Conservation (phyloP, 2,329 filamentous ascomycete species). For the Colletotrichum karsti region DNA sequence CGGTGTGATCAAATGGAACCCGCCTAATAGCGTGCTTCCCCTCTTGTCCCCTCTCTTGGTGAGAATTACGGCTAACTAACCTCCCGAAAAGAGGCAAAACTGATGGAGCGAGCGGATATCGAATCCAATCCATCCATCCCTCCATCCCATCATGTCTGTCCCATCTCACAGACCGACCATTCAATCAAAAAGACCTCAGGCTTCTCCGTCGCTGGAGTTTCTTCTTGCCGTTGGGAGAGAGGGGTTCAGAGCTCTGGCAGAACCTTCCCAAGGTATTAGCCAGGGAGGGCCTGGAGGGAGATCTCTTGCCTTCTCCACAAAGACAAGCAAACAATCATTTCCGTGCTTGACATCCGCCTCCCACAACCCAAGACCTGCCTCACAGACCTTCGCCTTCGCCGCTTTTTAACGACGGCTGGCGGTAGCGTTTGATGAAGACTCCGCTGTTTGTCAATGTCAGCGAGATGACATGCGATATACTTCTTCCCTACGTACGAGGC, state of each 20-base stretch:
- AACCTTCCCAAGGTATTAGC: not conserved
- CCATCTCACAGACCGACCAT: not conserved
- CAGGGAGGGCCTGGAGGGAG: no score
- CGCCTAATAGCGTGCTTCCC: conserved; percentile 22
- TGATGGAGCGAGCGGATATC: conserved; percentile 19
- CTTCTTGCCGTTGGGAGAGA: not conserved
- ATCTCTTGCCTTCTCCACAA: conserved; percentile 7
- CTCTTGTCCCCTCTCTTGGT: conserved; percentile 9
- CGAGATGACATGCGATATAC: conserved; percentile 3
- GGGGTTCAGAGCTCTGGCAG: not conserved
- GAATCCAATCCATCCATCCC: not conserved
- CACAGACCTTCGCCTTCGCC: not conserved
- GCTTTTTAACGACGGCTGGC: not conserved
- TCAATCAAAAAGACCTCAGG: not conserved
- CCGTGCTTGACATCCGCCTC: not conserved
- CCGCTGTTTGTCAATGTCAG: not conserved
- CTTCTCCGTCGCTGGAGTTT: not conserved
- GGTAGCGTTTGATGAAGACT: conserved; percentile 10
- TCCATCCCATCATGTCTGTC: not conserved
- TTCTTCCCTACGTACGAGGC: not conserved
- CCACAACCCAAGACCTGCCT: no score
- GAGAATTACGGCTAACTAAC: conserved; percentile 15
- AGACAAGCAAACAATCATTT: not conserved
- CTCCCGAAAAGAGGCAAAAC: conserved; percentile 24
- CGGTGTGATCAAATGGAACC: conserved; percentile 28